Evolutionary conservation across 1,284 basidiomycete species (phyloP), one percentile per base, ranked within the genome.

Genomic region (Thelephora terrestris): DNA sequence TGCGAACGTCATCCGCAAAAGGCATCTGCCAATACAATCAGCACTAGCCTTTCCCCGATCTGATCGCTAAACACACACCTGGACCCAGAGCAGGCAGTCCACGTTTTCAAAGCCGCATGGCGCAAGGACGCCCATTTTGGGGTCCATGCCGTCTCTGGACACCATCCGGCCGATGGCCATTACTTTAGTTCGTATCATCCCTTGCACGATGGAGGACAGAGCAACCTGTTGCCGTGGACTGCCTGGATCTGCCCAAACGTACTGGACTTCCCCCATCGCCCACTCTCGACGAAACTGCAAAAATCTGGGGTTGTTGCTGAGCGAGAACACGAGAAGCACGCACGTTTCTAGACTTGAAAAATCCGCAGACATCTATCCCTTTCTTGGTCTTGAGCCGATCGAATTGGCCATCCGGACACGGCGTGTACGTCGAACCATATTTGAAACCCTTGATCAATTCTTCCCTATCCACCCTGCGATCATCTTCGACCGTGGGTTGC

Each of bases 1-100:
- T 84, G 52, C 91, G 79, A 47, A 94, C 72, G 58, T 99, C 95
- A 59, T 98, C 93, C 3, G 91, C 89, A 60, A 97, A 98, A 0
- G 95, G 95, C 72, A 96, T 81, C 85, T 94, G 58, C 6, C 23
- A 39, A 7, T 50, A 6, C 29, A 17, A 32, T 39, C 37, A 50
- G 25, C 17, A 1, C 32, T 34, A 25, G 7, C 14, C 42, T 34
- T 17, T 21, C 23, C 17, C 3, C 24, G 43, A 24, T n/a, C 49
- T 10, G 6, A 40, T 47, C 23, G 36, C 23, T 14, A 42, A 18
- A 9, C 7, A 58, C 70, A 46, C 56, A 89, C 91, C 69, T 84
- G 82, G 20, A 79, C 76, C 87, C 86, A 94, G 46, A 91, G 71
- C 53, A 94, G 70, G 61, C 81, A 86, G 55, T 94, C 89, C 6